These are phyloP conservation scores for Penicillium sp. DNA, from an alignment of 2,329 filamentous ascomycete genomes.

Conservation along the genomic window DNA sequence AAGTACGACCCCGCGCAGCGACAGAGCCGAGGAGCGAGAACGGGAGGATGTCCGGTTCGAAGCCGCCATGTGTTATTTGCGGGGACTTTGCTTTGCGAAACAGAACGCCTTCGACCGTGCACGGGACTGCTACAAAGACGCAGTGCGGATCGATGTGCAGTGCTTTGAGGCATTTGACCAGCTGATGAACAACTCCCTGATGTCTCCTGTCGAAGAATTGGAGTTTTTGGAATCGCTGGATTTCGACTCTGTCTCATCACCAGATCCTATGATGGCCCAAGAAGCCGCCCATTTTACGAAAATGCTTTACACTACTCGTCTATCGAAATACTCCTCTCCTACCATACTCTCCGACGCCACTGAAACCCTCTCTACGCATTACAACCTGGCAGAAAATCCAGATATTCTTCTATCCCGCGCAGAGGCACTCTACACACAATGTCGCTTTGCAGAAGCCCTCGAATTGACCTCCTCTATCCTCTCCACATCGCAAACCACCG, in stretches of 20 bases:
- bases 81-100: constrained; percentile 91
- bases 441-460: constrained; percentile 83
- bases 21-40: constrained; percentile 59
- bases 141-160: constrained; percentile 92
- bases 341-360: constrained; percentile 77
- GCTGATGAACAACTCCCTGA: constrained; percentile 91
- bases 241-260: constrained; percentile 74
- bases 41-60: constrained; percentile 81
- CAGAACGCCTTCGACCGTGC: constrained; percentile 96
- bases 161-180: constrained; percentile 98
- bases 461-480: constrained; percentile 79
- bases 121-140: constrained; percentile 98
- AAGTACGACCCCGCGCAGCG: constrained; percentile 47
- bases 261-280: constrained; percentile 66
- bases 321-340: constrained; percentile 93
- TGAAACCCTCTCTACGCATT: constrained; percentile 89
- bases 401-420: constrained; percentile 88
- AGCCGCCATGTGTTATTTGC: constrained; percentile 93
- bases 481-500: constrained; percentile 80
- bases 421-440: constrained; percentile 90
- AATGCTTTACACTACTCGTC: constrained; percentile 90
- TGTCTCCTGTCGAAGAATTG: constrained; percentile 86
- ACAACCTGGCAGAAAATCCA: constrained; percentile 78
- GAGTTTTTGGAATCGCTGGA: constrained; percentile 82
- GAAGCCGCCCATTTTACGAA: constrained; percentile 91